Percentiles rank a stretch among this genome's conserved stretches.
phyloP scores from a whole-genome alignment of 257 asterid genomes.

The Solanum lignicaule region DNA sequence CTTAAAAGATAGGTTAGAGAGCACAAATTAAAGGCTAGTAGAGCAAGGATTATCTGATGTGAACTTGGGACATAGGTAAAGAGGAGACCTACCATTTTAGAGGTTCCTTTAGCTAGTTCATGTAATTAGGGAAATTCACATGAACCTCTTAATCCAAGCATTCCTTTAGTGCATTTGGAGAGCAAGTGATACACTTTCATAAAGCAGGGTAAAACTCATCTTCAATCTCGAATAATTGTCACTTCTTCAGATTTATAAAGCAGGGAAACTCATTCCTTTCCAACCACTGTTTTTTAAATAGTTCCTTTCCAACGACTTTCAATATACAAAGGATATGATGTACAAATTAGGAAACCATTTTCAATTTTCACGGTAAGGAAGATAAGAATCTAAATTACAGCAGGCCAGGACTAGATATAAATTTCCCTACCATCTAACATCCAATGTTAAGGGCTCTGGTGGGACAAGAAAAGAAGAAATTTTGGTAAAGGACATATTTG shows the following conservation, averaged over 20 bases:
- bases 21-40: background rate
- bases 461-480: constrained; percentile 58
- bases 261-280: background rate
- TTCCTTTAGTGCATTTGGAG: background rate
- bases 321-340: constrained; percentile 11
- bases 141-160: background rate
- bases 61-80: background rate
- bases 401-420: background rate
- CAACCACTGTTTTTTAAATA: background rate
- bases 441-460: constrained; percentile 72
- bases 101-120: background rate
- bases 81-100: background rate
- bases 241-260: background rate
- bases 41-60: background rate
- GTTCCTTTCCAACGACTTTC: background rate
- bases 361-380: background rate
- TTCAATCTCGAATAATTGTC: background rate
- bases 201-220: background rate
- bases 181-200: background rate
- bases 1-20: background rate
- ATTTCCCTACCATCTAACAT: constrained; percentile 61
- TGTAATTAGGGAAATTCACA: background rate
- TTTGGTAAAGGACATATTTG: constrained; percentile 70
- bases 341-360: constrained; percentile 3
- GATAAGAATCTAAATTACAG: background rate